Conservation (phyloP, 2,329 filamentous ascomycete species). For the Fusarium veterinarium region DNA sequence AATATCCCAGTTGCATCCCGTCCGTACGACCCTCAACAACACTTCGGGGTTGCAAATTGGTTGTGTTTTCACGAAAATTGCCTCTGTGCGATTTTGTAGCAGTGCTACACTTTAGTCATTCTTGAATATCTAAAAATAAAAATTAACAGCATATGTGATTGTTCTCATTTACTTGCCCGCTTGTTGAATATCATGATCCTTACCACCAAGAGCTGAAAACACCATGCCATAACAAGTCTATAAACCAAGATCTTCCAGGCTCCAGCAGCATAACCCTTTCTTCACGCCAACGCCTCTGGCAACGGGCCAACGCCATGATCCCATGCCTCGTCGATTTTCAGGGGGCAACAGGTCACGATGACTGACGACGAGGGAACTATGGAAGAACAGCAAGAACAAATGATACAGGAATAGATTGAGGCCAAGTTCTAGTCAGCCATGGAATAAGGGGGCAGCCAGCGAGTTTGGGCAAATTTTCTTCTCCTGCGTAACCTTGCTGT, state of each 20-base stretch:
- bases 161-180: conserved; percentile 29
- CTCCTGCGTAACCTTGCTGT: conserved; percentile 9
- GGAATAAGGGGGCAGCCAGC: not conserved
- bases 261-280: conserved; percentile 28
- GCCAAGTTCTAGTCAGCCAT: conserved; percentile 1
- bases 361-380: conserved; percentile 20
- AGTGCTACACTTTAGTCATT: not conserved
- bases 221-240: conserved; percentile 44
- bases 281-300: conserved; percentile 37
- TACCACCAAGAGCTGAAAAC: conserved; percentile 29
- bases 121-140: conserved; percentile 4
- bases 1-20: not conserved
- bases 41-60: not conserved
- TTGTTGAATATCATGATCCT: conserved; percentile 36
- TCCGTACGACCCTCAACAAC: not conserved
- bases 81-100: not conserved
- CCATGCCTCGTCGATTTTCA: conserved; percentile 29
- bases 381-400: conserved; percentile 28
- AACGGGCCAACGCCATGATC: conserved; percentile 35
- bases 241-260: conserved; percentile 30
- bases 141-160: not conserved
- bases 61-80: not conserved
- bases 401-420: conserved; percentile 4
- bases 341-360: conserved; percentile 10
- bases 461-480: not conserved